These are phyloP conservation scores for Albatrellus ellisii DNA, from an alignment of 768 basidiomycete species.

Conservation along the genomic window DNA sequence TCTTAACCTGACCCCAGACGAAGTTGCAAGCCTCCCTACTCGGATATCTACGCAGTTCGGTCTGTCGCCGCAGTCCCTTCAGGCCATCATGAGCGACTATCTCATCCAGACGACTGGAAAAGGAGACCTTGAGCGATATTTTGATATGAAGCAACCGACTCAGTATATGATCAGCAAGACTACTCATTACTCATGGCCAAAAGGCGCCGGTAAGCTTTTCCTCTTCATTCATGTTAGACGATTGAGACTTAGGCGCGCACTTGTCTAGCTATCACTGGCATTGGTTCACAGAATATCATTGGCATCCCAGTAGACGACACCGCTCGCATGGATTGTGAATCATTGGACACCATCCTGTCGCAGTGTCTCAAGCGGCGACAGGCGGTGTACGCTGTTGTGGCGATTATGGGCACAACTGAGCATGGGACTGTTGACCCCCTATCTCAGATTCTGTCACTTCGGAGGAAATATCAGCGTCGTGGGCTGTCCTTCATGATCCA, in stretches of 20 bases:
- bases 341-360: slow-evolving; percentile 18
- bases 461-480: slow-evolving; percentile 18
- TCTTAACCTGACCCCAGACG: slow-evolving; percentile 24
- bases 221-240: not conserved
- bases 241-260: not conserved
- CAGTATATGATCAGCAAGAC: slow-evolving; percentile 21
- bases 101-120: slow-evolving; percentile 26
- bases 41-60: slow-evolving; percentile 22
- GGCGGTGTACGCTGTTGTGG: slow-evolving; percentile 30
- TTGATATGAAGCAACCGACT: slow-evolving; percentile 15
- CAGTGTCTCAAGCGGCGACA: slow-evolving; percentile 20
- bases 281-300: slow-evolving; percentile 27
- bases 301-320: slow-evolving; percentile 22
- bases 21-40: slow-evolving; percentile 23
- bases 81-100: slow-evolving; percentile 20
- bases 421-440: slow-evolving; percentile 32
- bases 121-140: slow-evolving; percentile 18
- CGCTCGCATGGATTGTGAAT: slow-evolving; percentile 23
- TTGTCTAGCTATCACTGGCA: slow-evolving; percentile 26
- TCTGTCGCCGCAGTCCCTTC: slow-evolving; percentile 22
- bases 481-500: slow-evolving; percentile 30
- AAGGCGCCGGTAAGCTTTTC: slow-evolving; percentile 25
- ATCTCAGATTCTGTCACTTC: slow-evolving; percentile 22
- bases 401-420: slow-evolving; percentile 31
- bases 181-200: slow-evolving; percentile 36